Conservation (phyloP, 1,284 basidiomycete genomes). For the Sporisorium reilianum region DNA sequence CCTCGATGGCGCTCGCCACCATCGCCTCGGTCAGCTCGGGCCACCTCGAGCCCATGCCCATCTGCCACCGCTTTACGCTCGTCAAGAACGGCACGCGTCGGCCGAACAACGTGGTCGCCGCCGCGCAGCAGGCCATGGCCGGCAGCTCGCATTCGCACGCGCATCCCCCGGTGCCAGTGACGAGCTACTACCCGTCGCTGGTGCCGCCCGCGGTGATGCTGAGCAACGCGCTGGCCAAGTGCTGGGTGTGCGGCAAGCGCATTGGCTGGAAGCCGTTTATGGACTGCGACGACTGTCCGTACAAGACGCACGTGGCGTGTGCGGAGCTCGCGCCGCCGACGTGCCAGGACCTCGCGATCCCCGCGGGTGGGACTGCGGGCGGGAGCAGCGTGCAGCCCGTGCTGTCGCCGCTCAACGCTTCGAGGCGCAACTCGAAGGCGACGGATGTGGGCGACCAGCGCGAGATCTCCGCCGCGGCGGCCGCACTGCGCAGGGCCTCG, state of each 20-base stretch:
- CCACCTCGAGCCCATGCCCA: conserved; percentile 30
- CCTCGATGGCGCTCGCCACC: conserved; percentile 58
- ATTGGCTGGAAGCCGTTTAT: conserved; percentile 65
- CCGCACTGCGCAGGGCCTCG: conserved; percentile 32
- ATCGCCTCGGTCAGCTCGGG: conserved; percentile 52
- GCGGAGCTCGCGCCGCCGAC: conserved; percentile 59
- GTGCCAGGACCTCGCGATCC: conserved; percentile 59
- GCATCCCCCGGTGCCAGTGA: conserved; percentile 9
- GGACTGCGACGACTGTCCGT: conserved; percentile 67
- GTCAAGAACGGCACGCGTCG: conserved; percentile 63
- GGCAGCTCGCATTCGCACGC: conserved; percentile 17
- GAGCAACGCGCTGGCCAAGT: conserved; percentile 62
- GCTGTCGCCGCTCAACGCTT: conserved; percentile 43
- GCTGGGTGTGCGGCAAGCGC: conserved; percentile 61
- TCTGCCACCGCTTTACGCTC: conserved; percentile 63
- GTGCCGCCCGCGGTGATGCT: conserved; percentile 64
- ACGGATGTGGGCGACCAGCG: conserved; percentile 42
- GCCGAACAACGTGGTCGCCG: conserved; percentile 44
- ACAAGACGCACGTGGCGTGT: conserved; percentile 64
- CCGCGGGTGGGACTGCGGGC: conserved; percentile 11
- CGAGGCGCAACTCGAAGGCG: conserved; percentile 37
- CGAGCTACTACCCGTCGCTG: conserved; percentile 42
- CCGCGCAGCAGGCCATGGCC: conserved; percentile 34
- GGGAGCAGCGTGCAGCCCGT: conserved; percentile 36
- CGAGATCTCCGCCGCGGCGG: conserved; percentile 48